phyloP scores from a whole-genome alignment of 2,329 filamentous ascomycete genomes.

The Fusarium lyarnte region DNA sequence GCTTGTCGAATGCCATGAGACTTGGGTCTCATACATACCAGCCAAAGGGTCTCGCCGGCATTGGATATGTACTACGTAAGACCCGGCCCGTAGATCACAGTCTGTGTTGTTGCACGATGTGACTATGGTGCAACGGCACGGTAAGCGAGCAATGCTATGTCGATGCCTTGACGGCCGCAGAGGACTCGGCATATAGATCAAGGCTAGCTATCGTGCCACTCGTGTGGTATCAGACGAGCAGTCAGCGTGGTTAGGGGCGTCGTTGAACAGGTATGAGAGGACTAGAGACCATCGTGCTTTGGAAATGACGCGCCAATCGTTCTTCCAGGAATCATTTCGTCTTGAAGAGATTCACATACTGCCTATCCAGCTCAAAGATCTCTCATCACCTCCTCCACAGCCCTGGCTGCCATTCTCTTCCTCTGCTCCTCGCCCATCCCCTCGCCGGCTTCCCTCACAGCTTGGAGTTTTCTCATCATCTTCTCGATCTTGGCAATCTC shows the following conservation, averaged over 20 bases:
- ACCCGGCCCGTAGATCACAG: conserved; percentile 8
- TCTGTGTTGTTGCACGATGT: conserved; percentile 27
- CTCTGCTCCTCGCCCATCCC: conserved; percentile 69
- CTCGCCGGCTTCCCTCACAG: conserved; percentile 67
- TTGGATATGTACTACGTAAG: conserved; percentile 4
- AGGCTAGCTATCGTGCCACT: background rate
- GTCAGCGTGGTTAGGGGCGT: background rate
- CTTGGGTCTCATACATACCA: conserved; percentile 5
- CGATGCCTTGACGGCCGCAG: background rate
- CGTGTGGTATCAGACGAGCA: background rate
- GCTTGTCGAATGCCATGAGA: conserved; percentile 4
- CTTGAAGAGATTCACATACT: background rate
- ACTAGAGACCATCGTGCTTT: background rate
- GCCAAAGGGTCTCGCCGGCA: background rate
- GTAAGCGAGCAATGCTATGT: conserved; percentile 18
- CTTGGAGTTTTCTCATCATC: conserved; percentile 72
- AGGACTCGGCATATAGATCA: conserved; percentile 1
- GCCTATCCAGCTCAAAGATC: conserved; percentile 53
- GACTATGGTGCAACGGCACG: conserved; percentile 18
- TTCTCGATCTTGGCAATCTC: conserved; percentile 68
- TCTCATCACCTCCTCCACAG: conserved; percentile 72
- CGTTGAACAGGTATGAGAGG: background rate
- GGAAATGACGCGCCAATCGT: background rate
- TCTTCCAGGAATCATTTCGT: background rate
- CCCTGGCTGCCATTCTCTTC: conserved; percentile 67